Base-by-base conservation (phyloP, 495 filamentous ascomycete species). In the Penicillium atrosanguineum region DNA sequence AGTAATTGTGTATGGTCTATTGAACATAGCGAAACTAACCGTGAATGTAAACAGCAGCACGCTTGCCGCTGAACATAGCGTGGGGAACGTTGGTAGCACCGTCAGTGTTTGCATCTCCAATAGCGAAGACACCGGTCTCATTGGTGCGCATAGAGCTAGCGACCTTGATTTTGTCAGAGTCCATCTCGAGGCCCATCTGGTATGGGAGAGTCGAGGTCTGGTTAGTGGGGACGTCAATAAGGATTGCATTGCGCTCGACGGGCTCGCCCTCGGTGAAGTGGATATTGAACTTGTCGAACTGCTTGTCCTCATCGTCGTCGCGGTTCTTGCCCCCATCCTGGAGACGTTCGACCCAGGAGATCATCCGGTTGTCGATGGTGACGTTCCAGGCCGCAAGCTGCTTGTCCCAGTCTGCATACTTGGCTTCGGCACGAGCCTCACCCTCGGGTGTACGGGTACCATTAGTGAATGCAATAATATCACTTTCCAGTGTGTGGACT, bases 71-170 rank as follows among this genome's bases (percentile, higher is more conserved):
- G 44, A 69, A 79, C 55, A 80, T 65, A 3, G 77, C 82, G 51
- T 85, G 82, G 0, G 81, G 80, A 16, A 85, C 80, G 49, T 83
- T 84, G 11, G 80, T 83, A 36, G 73, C 71, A 26, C 76, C 77
- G 34, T 85, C 82, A 11, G 70, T 71, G 56, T 84, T 85, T 9
- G 75, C 74, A 57, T 84, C 81, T 1, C 81, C 81, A 16, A 84
- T 64, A 1, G 76, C 80, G 56, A 76, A 84, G 14, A 84, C 76
- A 8, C 79, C 78, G 0, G 64, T 52, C 31, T 78, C 45, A 29
- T 72, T 83, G 3, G 80, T 81, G 26, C 71, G 66, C 79, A 73
- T 73, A 0, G 57, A 61, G 25, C 31, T 34, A 4, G 57, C 50
- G 12, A 53, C 57, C 41, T 73, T 68, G 0, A 76, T 75, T 2